Percentiles rank a stretch among this genome's conserved stretches.
Conservation (phyloP, 2,329 filamentous ascomycete genomes). For the Aureobasidium pullulans region DNA sequence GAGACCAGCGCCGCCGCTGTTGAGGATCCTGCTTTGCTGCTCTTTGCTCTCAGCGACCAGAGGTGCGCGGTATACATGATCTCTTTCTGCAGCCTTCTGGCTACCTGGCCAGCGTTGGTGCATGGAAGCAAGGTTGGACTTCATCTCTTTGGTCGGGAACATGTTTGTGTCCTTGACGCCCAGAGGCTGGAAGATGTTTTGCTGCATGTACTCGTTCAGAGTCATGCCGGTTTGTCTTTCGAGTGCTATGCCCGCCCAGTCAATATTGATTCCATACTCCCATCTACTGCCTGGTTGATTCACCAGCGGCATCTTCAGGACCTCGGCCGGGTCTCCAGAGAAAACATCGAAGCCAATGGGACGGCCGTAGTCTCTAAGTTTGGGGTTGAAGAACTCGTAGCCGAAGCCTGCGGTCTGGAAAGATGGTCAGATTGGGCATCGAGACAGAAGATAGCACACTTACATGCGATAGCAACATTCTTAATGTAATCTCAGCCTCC, state of each 20-base stretch:
- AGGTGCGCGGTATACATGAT: conserved; percentile 46
- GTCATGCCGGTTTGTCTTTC: conserved; percentile 37
- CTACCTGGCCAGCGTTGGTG: conserved; percentile 41
- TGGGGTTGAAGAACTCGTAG: conserved; percentile 46
- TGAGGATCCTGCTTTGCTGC: conserved; percentile 42
- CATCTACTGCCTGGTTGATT: conserved; percentile 58
- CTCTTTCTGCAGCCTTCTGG: conserved; percentile 30
- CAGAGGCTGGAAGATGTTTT: conserved; percentile 41
- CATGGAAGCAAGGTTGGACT: conserved; percentile 50
- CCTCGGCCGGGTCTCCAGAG: conserved; percentile 44
- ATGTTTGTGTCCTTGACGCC: conserved; percentile 47
- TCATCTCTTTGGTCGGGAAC: conserved; percentile 50
- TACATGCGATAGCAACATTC: conserved; percentile 30
- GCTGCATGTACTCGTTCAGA: conserved; percentile 40
- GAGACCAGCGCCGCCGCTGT: conserved; percentile 55
- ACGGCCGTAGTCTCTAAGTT: conserved; percentile 34
- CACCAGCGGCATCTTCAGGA: conserved; percentile 44
- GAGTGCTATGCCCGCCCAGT: conserved; percentile 44
- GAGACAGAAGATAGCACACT: neutral
- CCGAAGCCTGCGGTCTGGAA: conserved; percentile 42
- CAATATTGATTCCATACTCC: conserved; percentile 44
- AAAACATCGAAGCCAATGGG: conserved; percentile 53
- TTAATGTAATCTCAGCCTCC: conserved; percentile 41
- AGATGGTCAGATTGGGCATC: neutral
- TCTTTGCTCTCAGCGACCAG: conserved; percentile 38